A percentile compares a stretch with the other conserved stretches of the same genome.
Conservation (phyloP, 2,329 filamentous ascomycete genomes). For the Scolecobasidium constrictum region DNA sequence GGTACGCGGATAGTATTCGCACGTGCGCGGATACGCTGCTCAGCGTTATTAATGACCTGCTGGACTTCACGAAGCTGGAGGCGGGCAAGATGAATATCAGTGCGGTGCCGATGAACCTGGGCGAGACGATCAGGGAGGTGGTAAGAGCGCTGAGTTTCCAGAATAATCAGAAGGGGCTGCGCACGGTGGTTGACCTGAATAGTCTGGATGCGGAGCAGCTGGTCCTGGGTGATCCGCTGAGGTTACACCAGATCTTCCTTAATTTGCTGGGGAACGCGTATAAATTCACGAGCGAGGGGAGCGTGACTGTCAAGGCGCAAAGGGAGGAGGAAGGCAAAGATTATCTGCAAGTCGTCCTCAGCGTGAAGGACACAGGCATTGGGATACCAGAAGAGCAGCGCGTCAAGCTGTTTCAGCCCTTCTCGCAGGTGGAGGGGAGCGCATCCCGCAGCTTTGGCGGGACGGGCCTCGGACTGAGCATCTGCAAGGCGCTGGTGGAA, state of each 20-base stretch:
- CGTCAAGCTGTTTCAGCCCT: constrained; percentile 80
- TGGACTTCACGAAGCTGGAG: constrained; percentile 42
- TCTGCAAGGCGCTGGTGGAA: constrained; percentile 90
- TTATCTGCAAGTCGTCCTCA: constrained; percentile 67
- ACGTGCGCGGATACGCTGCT: constrained; percentile 49
- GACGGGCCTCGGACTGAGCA: constrained; percentile 81
- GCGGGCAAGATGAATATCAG: constrained; percentile 52
- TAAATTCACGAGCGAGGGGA: constrained; percentile 83
- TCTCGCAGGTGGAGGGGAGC: constrained; percentile 84
- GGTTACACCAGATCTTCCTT: constrained; percentile 46
- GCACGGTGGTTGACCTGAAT: constrained; percentile 45
- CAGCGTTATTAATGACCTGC: constrained; percentile 41
- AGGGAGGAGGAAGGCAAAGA: constrained; percentile 61
- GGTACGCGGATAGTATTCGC: constrained; percentile 52
- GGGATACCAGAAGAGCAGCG: constrained; percentile 76
- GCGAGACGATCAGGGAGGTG: constrained; percentile 52
- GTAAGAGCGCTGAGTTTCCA: constrained; percentile 53
- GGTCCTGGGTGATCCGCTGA: constrained; percentile 40
- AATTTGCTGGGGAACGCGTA: constrained; percentile 89
- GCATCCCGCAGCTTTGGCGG: constrained; percentile 87
- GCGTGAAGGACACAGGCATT: constrained; percentile 82
- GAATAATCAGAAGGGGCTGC: constrained; percentile 48
- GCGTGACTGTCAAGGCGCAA: constrained; percentile 70
- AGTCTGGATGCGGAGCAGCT: constrained; percentile 36
- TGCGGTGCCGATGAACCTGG: constrained; percentile 37